A percentile compares a stretch with the other conserved stretches of the same genome.
Evolutionary conservation across 257 asterid species (phyloP).

Genomic region (Penstemon newberryi): DNA sequence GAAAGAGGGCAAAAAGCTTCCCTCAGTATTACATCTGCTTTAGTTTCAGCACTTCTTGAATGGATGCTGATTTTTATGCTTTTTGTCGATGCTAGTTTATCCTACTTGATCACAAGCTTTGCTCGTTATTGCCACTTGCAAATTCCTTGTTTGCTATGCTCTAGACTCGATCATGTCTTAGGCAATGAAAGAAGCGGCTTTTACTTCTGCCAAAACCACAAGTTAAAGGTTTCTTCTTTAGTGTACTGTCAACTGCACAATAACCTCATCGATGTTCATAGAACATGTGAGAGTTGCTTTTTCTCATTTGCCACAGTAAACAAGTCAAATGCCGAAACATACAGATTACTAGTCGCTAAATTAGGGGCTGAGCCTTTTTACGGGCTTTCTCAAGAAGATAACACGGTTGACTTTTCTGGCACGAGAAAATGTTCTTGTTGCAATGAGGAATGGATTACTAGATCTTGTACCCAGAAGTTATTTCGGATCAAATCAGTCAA

Average conservation of each 20-base stretch:
- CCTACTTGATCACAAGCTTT: constrained; percentile 64
- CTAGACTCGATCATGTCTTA: constrained; percentile 80
- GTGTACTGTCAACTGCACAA: constrained; percentile 52
- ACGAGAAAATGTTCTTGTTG: constrained; percentile 54
- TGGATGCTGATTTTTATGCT: constrained; percentile 77
- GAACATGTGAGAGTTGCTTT: constrained; percentile 58
- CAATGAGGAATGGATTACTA: constrained; percentile 42
- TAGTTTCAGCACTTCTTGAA: constrained; percentile 73
- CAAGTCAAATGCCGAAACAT: constrained; percentile 53
- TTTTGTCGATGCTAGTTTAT: constrained; percentile 60
- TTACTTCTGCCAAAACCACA: constrained; percentile 67
- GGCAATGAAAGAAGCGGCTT: constrained; percentile 55
- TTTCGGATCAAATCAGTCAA: constrained; percentile 31
- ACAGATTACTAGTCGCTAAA: constrained; percentile 48
- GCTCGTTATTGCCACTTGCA: constrained; percentile 57
- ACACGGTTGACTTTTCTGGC: constrained; percentile 20
- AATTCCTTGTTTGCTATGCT: constrained; percentile 80
- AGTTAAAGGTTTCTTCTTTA: constrained; percentile 54
- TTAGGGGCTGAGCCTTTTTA: constrained; percentile 37
- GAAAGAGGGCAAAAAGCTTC: constrained; percentile 30
- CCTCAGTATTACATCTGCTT: constrained; percentile 41
- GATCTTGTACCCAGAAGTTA: constrained; percentile 30
- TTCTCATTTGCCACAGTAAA: constrained; percentile 50
- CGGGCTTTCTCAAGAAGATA: constrained; percentile 29
- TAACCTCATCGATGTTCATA: constrained; percentile 60